Evolutionary conservation across 2,329 filamentous ascomycete species (phyloP).

Genomic region (Thielaviopsis musarum): DNA sequence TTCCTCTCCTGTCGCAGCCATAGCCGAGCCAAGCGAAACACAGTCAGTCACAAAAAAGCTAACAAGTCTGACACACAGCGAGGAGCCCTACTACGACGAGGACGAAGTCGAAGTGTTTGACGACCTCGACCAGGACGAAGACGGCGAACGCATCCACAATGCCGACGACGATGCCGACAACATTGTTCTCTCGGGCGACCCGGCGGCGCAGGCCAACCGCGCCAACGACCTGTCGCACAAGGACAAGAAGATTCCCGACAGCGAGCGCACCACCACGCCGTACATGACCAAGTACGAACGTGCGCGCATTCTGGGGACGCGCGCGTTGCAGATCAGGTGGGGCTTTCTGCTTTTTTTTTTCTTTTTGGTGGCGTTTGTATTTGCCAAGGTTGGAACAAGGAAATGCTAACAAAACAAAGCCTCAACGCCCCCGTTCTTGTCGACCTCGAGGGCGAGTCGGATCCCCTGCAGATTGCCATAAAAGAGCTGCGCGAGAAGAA

Average conservation of each 20-base stretch:
- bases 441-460: constrained; percentile 92
- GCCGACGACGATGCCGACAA: constrained; percentile 41
- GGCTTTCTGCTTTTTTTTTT: too few species aligned
- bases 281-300: constrained; percentile 99
- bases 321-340: constrained; percentile 89
- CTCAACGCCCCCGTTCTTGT: constrained; percentile 97
- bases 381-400: too few species aligned
- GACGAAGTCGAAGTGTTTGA: constrained; percentile 44
- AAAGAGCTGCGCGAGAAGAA: constrained; percentile 98
- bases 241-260: constrained; percentile 80
- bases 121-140: constrained; percentile 33
- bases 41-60: constrained; percentile 9
- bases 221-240: constrained; percentile 39
- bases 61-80: constrained; percentile 26
- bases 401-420: constrained; percentile 32
- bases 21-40: background rate
- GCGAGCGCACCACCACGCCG: constrained; percentile 79
- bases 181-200: constrained; percentile 44
- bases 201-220: constrained; percentile 37
- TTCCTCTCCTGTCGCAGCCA: background rate
- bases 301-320: constrained; percentile 80
- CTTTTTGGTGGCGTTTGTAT: too few species aligned
- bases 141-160: constrained; percentile 32
- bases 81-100: constrained; percentile 57
- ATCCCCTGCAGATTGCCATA: constrained; percentile 91